Percentiles rank a stretch among this genome's conserved stretches.
Conservation (phyloP, 2,329 filamentous ascomycete species). For the Cytospora piceicola region DNA sequence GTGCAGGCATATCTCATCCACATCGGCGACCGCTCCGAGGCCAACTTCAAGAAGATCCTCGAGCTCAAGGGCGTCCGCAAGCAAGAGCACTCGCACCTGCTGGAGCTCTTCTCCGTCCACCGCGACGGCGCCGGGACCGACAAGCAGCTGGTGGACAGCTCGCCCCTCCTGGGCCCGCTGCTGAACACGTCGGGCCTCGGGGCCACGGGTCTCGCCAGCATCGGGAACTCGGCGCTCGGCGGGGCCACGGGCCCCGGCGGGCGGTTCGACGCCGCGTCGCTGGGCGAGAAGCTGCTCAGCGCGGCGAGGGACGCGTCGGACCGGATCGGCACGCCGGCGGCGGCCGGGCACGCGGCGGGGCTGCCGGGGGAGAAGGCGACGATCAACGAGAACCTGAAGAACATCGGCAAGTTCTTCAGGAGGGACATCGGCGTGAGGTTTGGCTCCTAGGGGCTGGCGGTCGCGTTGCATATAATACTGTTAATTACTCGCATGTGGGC, state of each 20-base stretch:
- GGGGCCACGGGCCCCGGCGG: conserved; percentile 45
- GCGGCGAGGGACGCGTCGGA: conserved; percentile 84
- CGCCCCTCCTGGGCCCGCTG: conserved; percentile 71
- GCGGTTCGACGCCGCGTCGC: conserved; percentile 76
- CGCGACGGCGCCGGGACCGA: conserved; percentile 74
- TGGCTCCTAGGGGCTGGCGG: conserved; percentile 45
- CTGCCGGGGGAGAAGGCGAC: conserved; percentile 62
- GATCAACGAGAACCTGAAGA: conserved; percentile 92
- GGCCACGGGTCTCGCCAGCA: conserved; percentile 35
- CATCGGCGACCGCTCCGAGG: conserved; percentile 89
- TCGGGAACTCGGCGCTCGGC: conserved; percentile 45
- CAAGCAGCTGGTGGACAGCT: conserved; percentile 70
- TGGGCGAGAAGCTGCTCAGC: conserved; percentile 87
- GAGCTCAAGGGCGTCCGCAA: conserved; percentile 93
- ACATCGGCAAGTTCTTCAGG: conserved; percentile 94
- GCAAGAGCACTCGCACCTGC: conserved; percentile 76
- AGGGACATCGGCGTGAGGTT: conserved; percentile 81
- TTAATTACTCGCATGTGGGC: neutral
- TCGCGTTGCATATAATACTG: neutral
- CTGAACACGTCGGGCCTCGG: conserved; percentile 51
- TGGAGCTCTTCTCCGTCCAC: conserved; percentile 83
- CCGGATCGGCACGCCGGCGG: conserved; percentile 67
- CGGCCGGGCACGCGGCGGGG: conserved; percentile 36
- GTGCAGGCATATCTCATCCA: conserved; percentile 98
- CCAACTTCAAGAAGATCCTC: conserved; percentile 94